These are phyloP conservation scores for Rubus parviflorus DNA, from an alignment of 306 rosid species.

Conservation along the genomic window DNA sequence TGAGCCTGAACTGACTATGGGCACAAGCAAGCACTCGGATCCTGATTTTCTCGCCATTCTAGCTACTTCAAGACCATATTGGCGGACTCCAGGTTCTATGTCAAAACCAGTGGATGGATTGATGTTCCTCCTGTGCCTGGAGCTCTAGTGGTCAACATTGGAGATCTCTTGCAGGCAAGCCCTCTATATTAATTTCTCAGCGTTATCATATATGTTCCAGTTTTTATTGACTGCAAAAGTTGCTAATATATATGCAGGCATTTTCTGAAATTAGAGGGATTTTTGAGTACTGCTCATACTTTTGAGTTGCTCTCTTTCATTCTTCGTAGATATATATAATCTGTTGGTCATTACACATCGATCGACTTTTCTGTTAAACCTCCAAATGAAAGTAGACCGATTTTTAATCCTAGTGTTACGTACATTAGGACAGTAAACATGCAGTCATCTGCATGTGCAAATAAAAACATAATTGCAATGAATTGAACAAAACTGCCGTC, in stretches of 20 bases:
- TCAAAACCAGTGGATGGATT: slow-evolving; percentile 22
- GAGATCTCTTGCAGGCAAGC: no score
- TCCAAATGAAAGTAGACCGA: no score
- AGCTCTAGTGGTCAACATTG: slow-evolving; percentile 14
- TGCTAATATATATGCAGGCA: neutral
- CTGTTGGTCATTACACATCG: no score
- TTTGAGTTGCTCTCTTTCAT: no score
- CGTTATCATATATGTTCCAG: neutral
- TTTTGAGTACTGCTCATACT: no score
- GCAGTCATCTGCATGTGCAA: neutral
- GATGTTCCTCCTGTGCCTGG: slow-evolving; percentile 26
- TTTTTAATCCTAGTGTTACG: neutral
- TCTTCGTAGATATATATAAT: no score
- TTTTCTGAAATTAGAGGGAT: neutral
- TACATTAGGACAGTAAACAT: neutral
- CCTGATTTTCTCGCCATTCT: slow-evolving; percentile 32
- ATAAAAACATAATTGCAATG: neutral
- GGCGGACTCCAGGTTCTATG: slow-evolving; percentile 39
- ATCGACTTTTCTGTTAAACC: no score
- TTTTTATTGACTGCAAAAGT: neutral
- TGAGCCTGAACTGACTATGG: slow-evolving; percentile 27
- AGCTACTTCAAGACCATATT: slow-evolving; percentile 32
- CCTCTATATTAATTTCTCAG: no score
- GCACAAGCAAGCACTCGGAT: slow-evolving; percentile 29
- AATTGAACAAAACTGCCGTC: neutral